Conservation (phyloP, 768 basidiomycete genomes). For the Fistulinella prunicolor region DNA sequence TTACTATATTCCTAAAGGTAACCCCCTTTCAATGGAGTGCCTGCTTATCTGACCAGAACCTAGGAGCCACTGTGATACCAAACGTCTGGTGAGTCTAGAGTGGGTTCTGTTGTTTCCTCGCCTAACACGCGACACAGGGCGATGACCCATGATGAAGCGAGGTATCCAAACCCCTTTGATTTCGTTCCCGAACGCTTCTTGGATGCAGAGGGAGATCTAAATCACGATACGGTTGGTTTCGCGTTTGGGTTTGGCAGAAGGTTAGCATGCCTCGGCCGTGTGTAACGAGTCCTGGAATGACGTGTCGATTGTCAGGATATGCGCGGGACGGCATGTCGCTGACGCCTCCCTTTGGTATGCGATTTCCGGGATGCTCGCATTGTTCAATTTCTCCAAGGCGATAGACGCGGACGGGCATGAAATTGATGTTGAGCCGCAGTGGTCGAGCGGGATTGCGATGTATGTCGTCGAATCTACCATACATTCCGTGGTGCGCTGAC, state of each 20-base stretch:
- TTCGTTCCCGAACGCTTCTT: constrained; percentile 35
- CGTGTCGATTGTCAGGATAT: constrained; percentile 13
- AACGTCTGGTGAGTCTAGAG: constrained; percentile 28
- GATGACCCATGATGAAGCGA: constrained; percentile 32
- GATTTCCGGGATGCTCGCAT: constrained; percentile 26
- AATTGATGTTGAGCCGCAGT: constrained; percentile 17
- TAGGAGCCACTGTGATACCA: constrained; percentile 22
- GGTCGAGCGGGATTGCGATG: constrained; percentile 18
- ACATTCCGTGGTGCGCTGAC: neutral
- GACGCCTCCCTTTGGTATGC: constrained; percentile 29
- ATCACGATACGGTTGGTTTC: constrained; percentile 17
- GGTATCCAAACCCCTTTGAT: constrained; percentile 31
- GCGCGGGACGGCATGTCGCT: constrained; percentile 24
- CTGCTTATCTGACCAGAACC: constrained; percentile 1
- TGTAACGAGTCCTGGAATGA: neutral
- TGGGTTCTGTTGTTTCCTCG: neutral
- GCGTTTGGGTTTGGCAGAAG: constrained; percentile 30
- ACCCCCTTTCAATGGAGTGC: neutral
- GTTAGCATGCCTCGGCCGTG: neutral
- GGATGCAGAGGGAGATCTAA: constrained; percentile 18
- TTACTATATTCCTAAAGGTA: constrained; percentile 28
- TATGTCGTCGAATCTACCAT: neutral
- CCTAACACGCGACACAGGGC: constrained; percentile 20
- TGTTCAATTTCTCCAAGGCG: constrained; percentile 27
- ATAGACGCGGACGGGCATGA: constrained; percentile 22